These are phyloP conservation scores for Fusarium austroafricanum DNA, from an alignment of 2,329 filamentous ascomycete genomes.

Conservation along the genomic window DNA sequence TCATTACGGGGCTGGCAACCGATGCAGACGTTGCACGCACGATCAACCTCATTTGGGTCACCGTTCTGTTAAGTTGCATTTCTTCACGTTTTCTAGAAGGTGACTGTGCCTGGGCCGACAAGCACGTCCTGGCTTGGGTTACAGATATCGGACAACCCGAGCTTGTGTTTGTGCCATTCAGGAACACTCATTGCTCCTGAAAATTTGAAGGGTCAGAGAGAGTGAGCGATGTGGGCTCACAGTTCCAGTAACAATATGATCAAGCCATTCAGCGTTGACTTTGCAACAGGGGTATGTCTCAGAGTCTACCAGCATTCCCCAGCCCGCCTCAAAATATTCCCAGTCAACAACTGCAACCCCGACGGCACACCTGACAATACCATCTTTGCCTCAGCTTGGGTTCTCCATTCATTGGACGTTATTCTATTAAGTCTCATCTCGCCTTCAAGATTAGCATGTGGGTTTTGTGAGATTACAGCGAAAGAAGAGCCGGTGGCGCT, in stretches of 20 bases:
- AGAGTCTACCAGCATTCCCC: slow-evolving; percentile 48
- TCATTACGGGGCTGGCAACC: slow-evolving; percentile 40
- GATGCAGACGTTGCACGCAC: slow-evolving; percentile 32
- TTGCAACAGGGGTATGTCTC: slow-evolving; percentile 41
- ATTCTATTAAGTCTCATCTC: slow-evolving; percentile 43
- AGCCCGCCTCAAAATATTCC: slow-evolving; percentile 34
- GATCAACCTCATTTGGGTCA: slow-evolving; percentile 29
- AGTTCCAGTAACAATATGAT: slow-evolving; percentile 21
- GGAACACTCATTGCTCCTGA: slow-evolving; percentile 32
- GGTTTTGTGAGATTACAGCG: slow-evolving; percentile 44
- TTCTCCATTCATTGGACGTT: slow-evolving; percentile 22
- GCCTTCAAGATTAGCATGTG: slow-evolving; percentile 44
- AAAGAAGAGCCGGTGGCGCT: slow-evolving; percentile 42
- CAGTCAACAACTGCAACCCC: slow-evolving; percentile 40
- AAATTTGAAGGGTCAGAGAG: slow-evolving; percentile 42
- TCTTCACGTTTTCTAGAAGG: slow-evolving; percentile 41
- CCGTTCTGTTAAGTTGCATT: slow-evolving; percentile 27
- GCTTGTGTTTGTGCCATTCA: slow-evolving; percentile 20
- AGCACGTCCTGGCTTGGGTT: slow-evolving; percentile 23
- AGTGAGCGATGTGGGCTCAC: slow-evolving; percentile 26
- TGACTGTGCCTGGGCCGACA: slow-evolving; percentile 11
- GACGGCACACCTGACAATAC: slow-evolving; percentile 39
- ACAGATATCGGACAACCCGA: slow-evolving; percentile 29
- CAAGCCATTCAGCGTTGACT: slow-evolving; percentile 26
- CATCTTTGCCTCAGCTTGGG: slow-evolving; percentile 28